phyloP scores from a whole-genome alignment of 129 eudicot genomes.

The Artemisia tridentata region DNA sequence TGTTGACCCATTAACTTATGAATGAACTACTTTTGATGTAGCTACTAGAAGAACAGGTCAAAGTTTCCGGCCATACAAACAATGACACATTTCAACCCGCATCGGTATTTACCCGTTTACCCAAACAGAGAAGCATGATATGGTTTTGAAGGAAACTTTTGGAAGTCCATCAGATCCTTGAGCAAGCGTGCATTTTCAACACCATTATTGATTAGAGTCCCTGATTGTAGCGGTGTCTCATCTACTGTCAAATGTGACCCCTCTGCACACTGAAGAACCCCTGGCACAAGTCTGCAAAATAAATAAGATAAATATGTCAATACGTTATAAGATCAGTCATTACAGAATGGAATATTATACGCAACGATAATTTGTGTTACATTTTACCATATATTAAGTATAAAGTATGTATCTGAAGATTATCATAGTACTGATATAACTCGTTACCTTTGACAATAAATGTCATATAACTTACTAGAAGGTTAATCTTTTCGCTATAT shows the following conservation, averaged over 20 bases:
- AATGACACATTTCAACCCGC: too few species aligned
- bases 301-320: slow-evolving; percentile 11
- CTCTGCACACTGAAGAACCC: slow-evolving; percentile 77
- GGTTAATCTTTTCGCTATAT: too few species aligned
- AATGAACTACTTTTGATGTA: too few species aligned
- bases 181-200: slow-evolving; percentile 67
- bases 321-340: background rate
- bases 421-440: background rate
- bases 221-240: slow-evolving; percentile 69
- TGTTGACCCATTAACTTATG: too few species aligned
- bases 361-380: background rate
- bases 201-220: slow-evolving; percentile 64
- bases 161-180: slow-evolving; percentile 62
- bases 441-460: slow-evolving; percentile 74
- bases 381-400: background rate
- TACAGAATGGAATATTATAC: background rate
- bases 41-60: too few species aligned
- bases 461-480: too few species aligned
- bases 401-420: background rate
- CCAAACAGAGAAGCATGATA: too few species aligned
- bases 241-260: slow-evolving; percentile 86
- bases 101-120: too few species aligned
- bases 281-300: slow-evolving; percentile 65
- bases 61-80: too few species aligned
- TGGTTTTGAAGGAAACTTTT: slow-evolving; percentile 41